phyloP scores from a whole-genome alignment of 2,329 filamentous ascomycete species.

The Aspergillus brunneoviolaceus region DNA sequence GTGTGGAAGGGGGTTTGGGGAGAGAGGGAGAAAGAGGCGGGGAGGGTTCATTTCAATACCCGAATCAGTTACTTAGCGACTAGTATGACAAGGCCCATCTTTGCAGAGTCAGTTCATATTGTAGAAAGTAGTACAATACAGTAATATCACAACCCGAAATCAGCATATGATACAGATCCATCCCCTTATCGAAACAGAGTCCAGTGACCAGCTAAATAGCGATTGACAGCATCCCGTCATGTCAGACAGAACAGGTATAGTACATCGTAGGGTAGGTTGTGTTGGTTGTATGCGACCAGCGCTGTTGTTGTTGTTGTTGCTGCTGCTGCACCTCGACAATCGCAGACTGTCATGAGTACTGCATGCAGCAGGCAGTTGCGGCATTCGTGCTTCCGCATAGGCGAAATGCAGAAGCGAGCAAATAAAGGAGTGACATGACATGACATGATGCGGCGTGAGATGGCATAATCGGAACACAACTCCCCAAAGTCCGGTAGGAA shows the following conservation, averaged over 20 bases:
- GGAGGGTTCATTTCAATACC: too few species aligned
- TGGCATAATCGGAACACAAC: slow-evolving; percentile 1
- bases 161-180: background rate
- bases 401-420: slow-evolving; percentile 9
- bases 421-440: slow-evolving; percentile 23
- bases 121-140: background rate
- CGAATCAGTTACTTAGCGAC: too few species aligned
- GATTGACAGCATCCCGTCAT: background rate
- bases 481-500: slow-evolving; percentile 6
- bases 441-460: slow-evolving; percentile 9
- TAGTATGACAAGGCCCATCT: too few species aligned
- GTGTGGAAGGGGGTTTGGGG: too few species aligned
- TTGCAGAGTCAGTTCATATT: background rate
- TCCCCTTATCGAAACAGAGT: background rate
- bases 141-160: background rate
- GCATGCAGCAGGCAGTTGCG: background rate
- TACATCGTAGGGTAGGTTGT: background rate
- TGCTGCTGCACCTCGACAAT: background rate
- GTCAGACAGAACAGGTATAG: background rate
- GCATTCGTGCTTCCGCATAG: background rate
- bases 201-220: background rate
- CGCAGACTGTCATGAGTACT: background rate
- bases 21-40: too few species aligned
- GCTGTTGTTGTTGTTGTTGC: background rate
- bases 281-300: slow-evolving; percentile 1